A percentile compares a stretch with the other conserved stretches of the same genome.
Evolutionary conservation across 179 eudicot genomes (phyloP).

Genomic region (Gypsophila paniculata): DNA sequence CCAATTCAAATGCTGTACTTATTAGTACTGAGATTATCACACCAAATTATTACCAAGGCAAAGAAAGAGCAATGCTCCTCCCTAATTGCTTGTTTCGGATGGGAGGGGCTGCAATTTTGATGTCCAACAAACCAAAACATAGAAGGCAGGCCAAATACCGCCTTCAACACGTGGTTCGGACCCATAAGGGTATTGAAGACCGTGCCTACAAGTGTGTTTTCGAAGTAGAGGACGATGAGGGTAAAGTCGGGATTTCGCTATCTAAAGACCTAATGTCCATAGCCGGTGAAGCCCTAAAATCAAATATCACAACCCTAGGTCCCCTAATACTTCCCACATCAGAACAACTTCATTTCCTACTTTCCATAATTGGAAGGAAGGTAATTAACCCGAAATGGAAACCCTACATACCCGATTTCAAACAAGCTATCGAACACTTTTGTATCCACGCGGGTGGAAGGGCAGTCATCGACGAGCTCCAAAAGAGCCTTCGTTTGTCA

Average conservation of each 20-base stretch:
- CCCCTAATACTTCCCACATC: slow-evolving; percentile 66
- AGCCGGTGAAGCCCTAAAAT: slow-evolving; percentile 67
- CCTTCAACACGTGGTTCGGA: slow-evolving; percentile 55
- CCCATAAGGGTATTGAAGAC: slow-evolving; percentile 64
- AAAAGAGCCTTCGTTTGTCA: slow-evolving; percentile 58
- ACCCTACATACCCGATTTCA: slow-evolving; percentile 73
- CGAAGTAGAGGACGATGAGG: slow-evolving; percentile 57
- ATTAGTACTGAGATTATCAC: slow-evolving; percentile 74
- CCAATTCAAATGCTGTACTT: slow-evolving; percentile 57
- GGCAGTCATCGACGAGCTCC: slow-evolving; percentile 76
- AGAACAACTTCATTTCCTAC: slow-evolving; percentile 59
- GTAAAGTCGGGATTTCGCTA: slow-evolving; percentile 53
- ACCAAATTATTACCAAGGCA: slow-evolving; percentile 66
- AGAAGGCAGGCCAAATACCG: slow-evolving; percentile 47
- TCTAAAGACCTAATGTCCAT: slow-evolving; percentile 60
- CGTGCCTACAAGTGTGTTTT: slow-evolving; percentile 52
- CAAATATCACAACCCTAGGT: slow-evolving; percentile 66
- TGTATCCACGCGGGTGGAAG: slow-evolving; percentile 84
- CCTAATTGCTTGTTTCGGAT: slow-evolving; percentile 70
- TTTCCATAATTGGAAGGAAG: slow-evolving; percentile 59
- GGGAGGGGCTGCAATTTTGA: slow-evolving; percentile 68
- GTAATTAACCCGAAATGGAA: slow-evolving; percentile 63
- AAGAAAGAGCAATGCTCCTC: slow-evolving; percentile 64
- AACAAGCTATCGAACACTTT: slow-evolving; percentile 68
- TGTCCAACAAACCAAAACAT: slow-evolving; percentile 53